Evolutionary conservation across 2,329 filamentous ascomycete genomes (phyloP).

Genomic region (Fonsecaea erecta): DNA sequence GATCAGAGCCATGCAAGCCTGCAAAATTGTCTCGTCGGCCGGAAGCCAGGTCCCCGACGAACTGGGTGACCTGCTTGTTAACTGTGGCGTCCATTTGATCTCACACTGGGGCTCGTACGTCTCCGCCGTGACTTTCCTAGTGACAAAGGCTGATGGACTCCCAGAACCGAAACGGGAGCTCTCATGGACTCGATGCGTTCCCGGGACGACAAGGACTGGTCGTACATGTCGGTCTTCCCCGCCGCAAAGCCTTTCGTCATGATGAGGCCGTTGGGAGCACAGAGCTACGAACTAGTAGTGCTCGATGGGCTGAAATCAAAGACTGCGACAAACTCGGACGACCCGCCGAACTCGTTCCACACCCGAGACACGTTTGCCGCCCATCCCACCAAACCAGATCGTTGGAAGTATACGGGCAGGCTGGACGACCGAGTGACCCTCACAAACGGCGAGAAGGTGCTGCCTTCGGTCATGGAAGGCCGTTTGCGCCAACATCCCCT

Average conservation of each 20-base stretch:
- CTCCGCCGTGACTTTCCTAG: neutral
- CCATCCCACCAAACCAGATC: conserved; percentile 57
- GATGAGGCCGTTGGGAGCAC: conserved; percentile 49
- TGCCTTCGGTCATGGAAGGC: conserved; percentile 65
- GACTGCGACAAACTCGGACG: conserved; percentile 60
- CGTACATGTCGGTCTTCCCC: conserved; percentile 59
- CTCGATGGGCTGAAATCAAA: conserved; percentile 61
- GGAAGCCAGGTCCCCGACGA: conserved; percentile 61
- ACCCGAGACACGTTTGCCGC: conserved; percentile 66
- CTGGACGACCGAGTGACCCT: conserved; percentile 66
- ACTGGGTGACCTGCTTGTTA: conserved; percentile 59
- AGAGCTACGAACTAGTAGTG: conserved; percentile 61
- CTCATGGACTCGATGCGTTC: conserved; percentile 66
- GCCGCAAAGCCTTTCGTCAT: conserved; percentile 49
- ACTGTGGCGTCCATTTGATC: conserved; percentile 56
- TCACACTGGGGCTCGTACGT: neutral
- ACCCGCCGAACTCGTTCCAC: conserved; percentile 60
- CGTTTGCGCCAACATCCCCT: conserved; percentile 52
- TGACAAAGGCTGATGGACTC: conserved; percentile 38
- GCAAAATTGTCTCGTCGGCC: conserved; percentile 65
- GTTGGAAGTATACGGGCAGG: conserved; percentile 67
- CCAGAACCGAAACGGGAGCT: conserved; percentile 69
- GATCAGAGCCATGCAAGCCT: conserved; percentile 51
- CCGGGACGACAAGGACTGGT: conserved; percentile 59
- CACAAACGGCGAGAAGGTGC: conserved; percentile 70